Evolutionary conservation across 2,329 filamentous ascomycete genomes (phyloP), one percentile per base, ranked within the genome.

Genomic region (Aspergillus uvarum): DNA sequence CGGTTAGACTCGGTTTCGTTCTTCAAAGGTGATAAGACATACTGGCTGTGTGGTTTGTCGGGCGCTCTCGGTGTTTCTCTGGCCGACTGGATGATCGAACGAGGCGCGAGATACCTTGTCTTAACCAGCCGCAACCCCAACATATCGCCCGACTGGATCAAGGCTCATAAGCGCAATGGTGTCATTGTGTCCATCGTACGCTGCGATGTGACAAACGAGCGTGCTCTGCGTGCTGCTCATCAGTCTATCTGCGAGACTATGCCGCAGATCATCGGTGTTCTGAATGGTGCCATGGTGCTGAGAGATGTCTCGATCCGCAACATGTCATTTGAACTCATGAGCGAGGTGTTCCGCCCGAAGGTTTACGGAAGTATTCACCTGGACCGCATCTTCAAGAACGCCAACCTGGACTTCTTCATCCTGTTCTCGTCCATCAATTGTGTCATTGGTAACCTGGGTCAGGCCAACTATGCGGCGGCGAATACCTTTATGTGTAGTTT

Each of bases 391-490:
- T 29, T 29, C 26, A 29, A 29, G 7, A 29, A 29, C 26, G 26
- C 26, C 7, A 29, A 29, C 8, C 7, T 29, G 26, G 26, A 29
- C 26, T 29, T 29, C 26, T 29, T 29, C 26, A 29, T 29, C 8
- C 3, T 29, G 8, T 29, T 29, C 26, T 29, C 26, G 26, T 29
- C 26, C 3, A 29, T 29, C 26, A 29, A 29, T 8, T 29, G 26
- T 29, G 26, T 29, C 26, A 29, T 29, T 29, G 26, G 26, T 29
- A 29, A 29, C 7, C 26, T 69, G 47, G 76, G 76, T 1, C 79
- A 80, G 57, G 62, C 68, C 4, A 70, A 65, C n/a, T 81, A 81
- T 56, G 64, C 67, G 4, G 76, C 77, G 10, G 76, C 73, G 5
- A 78, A 78, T 50, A 57, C 65, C 11, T 81, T 75, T 62, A 77